Evolutionary conservation across 139 green algal genomes (phyloP).

Genomic region (Auxenochlorella protothecoides): DNA sequence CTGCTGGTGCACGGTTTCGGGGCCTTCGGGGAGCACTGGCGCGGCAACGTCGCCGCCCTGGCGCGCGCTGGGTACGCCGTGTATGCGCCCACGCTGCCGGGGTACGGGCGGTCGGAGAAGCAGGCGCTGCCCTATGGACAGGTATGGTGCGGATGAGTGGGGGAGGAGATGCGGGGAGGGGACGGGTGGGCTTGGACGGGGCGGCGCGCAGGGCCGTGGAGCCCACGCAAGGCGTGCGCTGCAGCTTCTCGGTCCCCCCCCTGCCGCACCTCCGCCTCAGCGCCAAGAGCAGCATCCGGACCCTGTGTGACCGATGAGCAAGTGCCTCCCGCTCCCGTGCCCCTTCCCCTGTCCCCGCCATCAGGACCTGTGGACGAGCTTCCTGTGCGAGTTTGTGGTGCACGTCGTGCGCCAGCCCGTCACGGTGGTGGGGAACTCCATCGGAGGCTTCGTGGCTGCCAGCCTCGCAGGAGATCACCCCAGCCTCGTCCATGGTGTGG

Average conservation of each 20-base stretch:
- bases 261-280: too few species aligned
- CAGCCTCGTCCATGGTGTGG: too few species aligned
- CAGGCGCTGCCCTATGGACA: constrained; percentile 56
- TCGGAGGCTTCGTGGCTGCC: constrained; percentile 39
- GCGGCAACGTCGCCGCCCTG: constrained; percentile 56
- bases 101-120: constrained; percentile 82
- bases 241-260: too few species aligned
- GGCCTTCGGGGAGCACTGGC: constrained; percentile 89
- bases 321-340: too few species aligned
- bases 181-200: neutral
- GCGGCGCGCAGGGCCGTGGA: too few species aligned
- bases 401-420: constrained; percentile 51
- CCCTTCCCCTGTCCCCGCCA: constrained; percentile 1
- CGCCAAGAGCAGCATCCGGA: too few species aligned
- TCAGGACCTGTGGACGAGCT: constrained; percentile 72
- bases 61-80: constrained; percentile 59
- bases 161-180: neutral
- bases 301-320: too few species aligned
- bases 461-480: too few species aligned
- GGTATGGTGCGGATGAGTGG: neutral
- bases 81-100: constrained; percentile 68
- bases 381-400: constrained; percentile 60
- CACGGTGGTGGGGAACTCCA: constrained; percentile 91
- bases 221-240: too few species aligned
- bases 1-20: constrained; percentile 94